phyloP scores from a whole-genome alignment of 768 basidiomycete species.

The Kondoa subrosea region DNA sequence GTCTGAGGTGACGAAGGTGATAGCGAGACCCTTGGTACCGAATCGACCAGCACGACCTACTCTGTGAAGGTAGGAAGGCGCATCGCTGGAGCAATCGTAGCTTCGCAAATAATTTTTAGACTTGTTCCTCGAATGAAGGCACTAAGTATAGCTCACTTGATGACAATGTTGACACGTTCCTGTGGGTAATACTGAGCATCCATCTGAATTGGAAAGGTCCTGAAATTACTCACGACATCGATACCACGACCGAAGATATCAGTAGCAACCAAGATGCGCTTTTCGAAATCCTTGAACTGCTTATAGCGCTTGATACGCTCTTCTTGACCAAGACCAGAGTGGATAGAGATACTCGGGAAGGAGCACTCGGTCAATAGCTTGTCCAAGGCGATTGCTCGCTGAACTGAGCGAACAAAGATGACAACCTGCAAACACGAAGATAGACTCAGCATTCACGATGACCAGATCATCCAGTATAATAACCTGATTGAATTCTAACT shows the following conservation, averaged over 20 bases:
- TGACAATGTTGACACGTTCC: constrained; percentile 41
- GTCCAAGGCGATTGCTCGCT: constrained; percentile 88
- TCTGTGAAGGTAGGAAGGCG: constrained; percentile 95
- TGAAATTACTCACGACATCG: constrained; percentile 56
- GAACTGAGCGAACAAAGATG: constrained; percentile 97
- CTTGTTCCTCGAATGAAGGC: not conserved
- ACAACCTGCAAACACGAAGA: constrained; percentile 52
- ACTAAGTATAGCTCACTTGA: constrained; percentile 43
- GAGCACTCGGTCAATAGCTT: constrained; percentile 90
- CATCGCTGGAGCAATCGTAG: constrained; percentile 92
- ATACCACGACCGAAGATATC: constrained; percentile 99
- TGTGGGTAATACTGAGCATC: not conserved
- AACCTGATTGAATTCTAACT: constrained; percentile 95
- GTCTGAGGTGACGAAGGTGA: constrained; percentile 88
- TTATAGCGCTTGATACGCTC: constrained; percentile 93
- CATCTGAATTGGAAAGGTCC: too few relatives aligned
- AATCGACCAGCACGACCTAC: constrained; percentile 98
- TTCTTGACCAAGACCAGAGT: constrained; percentile 83
- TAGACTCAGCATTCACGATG: not conserved
- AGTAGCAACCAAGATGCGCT: constrained; percentile 94
- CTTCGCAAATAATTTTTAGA: not conserved
- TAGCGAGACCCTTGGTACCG: constrained; percentile 96
- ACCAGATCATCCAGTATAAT: constrained; percentile 16
- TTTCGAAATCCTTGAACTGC: constrained; percentile 98
- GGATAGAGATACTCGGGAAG: constrained; percentile 94